Evolutionary conservation across 2,329 filamentous ascomycete species (phyloP).

Genomic region (Nectriaceae sp.): DNA sequence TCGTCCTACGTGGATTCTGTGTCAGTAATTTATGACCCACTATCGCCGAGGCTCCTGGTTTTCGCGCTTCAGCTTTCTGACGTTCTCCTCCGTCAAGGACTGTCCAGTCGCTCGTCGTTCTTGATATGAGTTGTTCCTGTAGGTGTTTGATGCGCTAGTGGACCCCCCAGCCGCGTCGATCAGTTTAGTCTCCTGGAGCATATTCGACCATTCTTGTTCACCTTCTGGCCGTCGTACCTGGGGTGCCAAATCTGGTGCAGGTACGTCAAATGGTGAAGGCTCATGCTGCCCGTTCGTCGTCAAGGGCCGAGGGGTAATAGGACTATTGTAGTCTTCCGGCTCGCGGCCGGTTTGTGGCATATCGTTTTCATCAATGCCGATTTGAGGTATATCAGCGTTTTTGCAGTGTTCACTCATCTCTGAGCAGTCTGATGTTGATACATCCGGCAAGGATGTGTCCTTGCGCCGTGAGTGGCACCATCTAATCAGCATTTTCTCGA

Average conservation of each 20-base stretch:
- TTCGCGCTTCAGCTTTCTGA: conserved; percentile 48
- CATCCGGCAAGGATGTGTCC: conserved; percentile 23
- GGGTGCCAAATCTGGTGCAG: conserved; percentile 34
- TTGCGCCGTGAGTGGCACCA: conserved; percentile 54
- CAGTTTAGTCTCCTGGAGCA: conserved; percentile 48
- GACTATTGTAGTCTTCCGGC: conserved; percentile 35
- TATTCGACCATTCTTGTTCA: conserved; percentile 44
- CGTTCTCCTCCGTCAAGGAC: conserved; percentile 55
- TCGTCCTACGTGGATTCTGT: no score
- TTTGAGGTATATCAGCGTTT: conserved; percentile 42
- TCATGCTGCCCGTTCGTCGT: conserved; percentile 41
- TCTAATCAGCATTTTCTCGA: conserved; percentile 72
- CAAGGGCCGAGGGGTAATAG: conserved; percentile 44
- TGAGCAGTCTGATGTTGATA: conserved; percentile 46
- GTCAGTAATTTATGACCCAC: background rate
- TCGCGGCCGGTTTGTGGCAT: conserved; percentile 10
- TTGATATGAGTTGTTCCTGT: conserved; percentile 37
- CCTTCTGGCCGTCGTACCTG: conserved; percentile 37
- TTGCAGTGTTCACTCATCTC: conserved; percentile 45
- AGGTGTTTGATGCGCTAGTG: conserved; percentile 39
- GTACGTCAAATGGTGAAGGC: conserved; percentile 44
- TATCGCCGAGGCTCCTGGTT: conserved; percentile 26
- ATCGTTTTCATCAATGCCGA: conserved; percentile 34
- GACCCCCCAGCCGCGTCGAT: conserved; percentile 47
- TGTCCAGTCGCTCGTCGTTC: conserved; percentile 38